Base-by-base conservation (phyloP, 2,329 filamentous ascomycete species). In the Botrytis squamosa region DNA sequence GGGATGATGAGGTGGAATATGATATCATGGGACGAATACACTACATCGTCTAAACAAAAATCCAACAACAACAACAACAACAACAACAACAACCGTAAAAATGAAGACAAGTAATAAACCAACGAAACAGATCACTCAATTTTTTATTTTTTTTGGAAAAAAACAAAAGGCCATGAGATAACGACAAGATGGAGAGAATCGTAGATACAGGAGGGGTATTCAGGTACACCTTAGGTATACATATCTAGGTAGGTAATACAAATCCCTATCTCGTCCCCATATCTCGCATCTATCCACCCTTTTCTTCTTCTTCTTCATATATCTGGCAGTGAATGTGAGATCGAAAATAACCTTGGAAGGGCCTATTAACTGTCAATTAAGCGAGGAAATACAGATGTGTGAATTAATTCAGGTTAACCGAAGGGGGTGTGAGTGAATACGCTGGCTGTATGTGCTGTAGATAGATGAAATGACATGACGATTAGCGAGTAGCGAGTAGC, bases 191-290 rank as follows among this genome's bases (percentile, higher is more conserved):
- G n/a, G 2, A 29, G 16, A n/a, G 4, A 29, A 18, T n/a, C 2
- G 52, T 1, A 7, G 16, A 1, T 29, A 8, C 0, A 9, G 6
- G 52, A 33, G 18, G 7, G n/a, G 3, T 3, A 33, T 33, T 3
- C 3, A 33, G 33, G 33, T 33, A 33, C 4, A 33, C 33, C n/a
- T n/a, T n/a, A n/a, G n/a, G 3, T 33, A 33, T 33, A 33, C 33
- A 18, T 16, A 40, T 2, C 38, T 40, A 29, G n/a, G 5, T n/a
- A 2, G 8, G 6, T 46, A 46, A 29, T 8, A 55, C 0, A 3
- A 3, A 29, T 29, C 18, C 52, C n/a, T 3, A 8, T 3, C 14
- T 57, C 7, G 9, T 57, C 25, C 4, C 6, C 49, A 55, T 1
- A 29, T 18, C 52, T 9, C n/a, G 0, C 52, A 52, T 33, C 6